Percentiles rank a stretch among this genome's conserved stretches.
Evolutionary conservation across 495 filamentous ascomycete species (phyloP).

Genomic region (Hypoxylon rickii): DNA sequence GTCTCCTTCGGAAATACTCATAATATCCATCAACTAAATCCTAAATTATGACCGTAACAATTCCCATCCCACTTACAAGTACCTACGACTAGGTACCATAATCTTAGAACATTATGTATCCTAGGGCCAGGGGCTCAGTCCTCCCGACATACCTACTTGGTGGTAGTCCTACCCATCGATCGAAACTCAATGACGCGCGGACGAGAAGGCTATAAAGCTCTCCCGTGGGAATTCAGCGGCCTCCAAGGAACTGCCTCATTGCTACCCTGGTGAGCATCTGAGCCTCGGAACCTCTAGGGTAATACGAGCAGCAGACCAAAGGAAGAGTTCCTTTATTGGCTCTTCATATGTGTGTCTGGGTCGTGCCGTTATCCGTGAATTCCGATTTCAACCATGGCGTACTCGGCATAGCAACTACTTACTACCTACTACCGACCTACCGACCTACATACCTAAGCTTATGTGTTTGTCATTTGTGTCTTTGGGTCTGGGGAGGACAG

Average conservation of each 20-base stretch:
- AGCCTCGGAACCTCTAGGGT: constrained; percentile 15
- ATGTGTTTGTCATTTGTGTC: too few relatives aligned
- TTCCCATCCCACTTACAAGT: too few relatives aligned
- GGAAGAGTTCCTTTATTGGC: constrained; percentile 7
- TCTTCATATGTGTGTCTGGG: constrained; percentile 5
- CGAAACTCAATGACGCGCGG: constrained; percentile 3
- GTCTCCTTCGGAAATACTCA: too few relatives aligned
- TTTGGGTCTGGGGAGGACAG: not conserved
- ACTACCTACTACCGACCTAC: not conserved
- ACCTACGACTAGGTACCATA: too few relatives aligned
- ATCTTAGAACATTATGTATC: not conserved
- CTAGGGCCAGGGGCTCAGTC: constrained; percentile 1
- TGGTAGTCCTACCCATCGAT: not conserved
- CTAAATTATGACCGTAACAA: too few relatives aligned
- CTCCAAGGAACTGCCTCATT: constrained; percentile 16
- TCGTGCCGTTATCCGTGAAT: constrained; percentile 23
- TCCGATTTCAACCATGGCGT: not conserved
- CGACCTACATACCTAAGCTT: too few relatives aligned
- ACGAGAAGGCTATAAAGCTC: constrained; percentile 9
- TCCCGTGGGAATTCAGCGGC: constrained; percentile 17
- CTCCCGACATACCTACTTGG: not conserved
- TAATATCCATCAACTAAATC: too few relatives aligned
- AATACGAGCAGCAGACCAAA: constrained; percentile 10
- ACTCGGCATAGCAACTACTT: not conserved
- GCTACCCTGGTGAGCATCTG: constrained; percentile 16